Percentiles rank a stretch among this genome's conserved stretches.
Conservation (phyloP, 2,329 filamentous ascomycete species). For the Xenosphaeropsis pyriputrescens region DNA sequence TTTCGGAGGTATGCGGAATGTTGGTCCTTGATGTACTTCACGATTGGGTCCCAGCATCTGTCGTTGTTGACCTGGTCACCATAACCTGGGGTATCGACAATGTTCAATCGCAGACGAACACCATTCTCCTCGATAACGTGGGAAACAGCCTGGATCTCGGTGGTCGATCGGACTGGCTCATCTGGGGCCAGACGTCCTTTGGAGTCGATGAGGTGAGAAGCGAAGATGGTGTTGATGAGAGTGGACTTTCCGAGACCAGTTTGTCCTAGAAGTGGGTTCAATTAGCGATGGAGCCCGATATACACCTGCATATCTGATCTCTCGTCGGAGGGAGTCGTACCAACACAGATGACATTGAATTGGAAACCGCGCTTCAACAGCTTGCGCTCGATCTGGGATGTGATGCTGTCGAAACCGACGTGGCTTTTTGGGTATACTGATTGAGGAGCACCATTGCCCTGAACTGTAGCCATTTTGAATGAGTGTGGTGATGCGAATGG, state of each 20-base stretch:
- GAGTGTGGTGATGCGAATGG: neutral
- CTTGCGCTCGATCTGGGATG: constrained; percentile 98
- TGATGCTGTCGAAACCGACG: constrained; percentile 99
- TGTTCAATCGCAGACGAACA: constrained; percentile 92
- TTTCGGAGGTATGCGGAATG: constrained; percentile 98
- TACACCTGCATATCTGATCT: constrained; percentile 2
- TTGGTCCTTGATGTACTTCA: constrained; percentile 99
- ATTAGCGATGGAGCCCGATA: constrained; percentile 6
- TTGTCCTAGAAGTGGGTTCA: constrained; percentile 50
- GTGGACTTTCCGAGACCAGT: constrained; percentile 98
- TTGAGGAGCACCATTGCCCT: constrained; percentile 15
- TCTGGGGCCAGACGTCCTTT: constrained; percentile 90
- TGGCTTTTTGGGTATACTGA: constrained; percentile 79
- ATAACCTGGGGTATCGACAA: constrained; percentile 96
- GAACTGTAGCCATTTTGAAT: constrained; percentile 16
- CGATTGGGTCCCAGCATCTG: constrained; percentile 99
- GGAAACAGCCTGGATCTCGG: constrained; percentile 94
- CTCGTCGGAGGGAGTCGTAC: constrained; percentile 42
- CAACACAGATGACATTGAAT: constrained; percentile 99
- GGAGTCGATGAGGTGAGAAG: constrained; percentile 96
- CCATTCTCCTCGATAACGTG: constrained; percentile 99
- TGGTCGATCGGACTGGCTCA: constrained; percentile 87
- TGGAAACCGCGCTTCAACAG: constrained; percentile 98
- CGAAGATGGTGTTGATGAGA: constrained; percentile 99
- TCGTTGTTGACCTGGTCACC: constrained; percentile 99